phyloP scores from a whole-genome alignment of 805 yeast species.

The Kregervanrija pseudodelftensis region DNA sequence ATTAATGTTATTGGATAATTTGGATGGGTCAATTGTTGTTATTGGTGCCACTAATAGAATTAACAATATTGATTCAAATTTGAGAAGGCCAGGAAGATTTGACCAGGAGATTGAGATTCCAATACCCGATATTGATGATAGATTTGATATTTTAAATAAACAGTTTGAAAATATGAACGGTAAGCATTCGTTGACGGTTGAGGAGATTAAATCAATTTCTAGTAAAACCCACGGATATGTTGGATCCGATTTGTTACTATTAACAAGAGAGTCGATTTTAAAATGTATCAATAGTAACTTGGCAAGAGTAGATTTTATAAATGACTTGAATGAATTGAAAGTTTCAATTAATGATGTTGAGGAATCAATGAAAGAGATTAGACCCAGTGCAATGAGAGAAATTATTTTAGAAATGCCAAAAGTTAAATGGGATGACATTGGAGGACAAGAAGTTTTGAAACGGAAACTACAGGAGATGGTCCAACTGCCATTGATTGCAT shows the following conservation, averaged over 20 bases:
- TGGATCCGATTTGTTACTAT: conserved; percentile 89
- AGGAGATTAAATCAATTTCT: conserved; percentile 58
- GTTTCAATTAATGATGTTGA: conserved; percentile 56
- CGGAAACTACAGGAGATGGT: conserved; percentile 81
- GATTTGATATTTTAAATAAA: conserved; percentile 63
- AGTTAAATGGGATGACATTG: conserved; percentile 89
- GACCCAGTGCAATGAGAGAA: conserved; percentile 97
- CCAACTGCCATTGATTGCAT: conserved; percentile 80
- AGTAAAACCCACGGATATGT: conserved; percentile 91
- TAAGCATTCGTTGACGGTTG: conserved; percentile 41
- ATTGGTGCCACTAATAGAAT: conserved; percentile 95
- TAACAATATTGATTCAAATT: conserved; percentile 81
- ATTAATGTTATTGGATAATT: conserved; percentile 73
- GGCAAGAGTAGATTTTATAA: conserved; percentile 8
- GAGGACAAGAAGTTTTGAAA: conserved; percentile 86
- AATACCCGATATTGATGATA: conserved; percentile 79
- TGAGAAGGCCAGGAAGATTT: conserved; percentile 87
- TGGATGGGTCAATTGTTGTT: conserved; percentile 58
- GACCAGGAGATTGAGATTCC: conserved; percentile 91
- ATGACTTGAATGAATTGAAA: conserved; percentile 29
- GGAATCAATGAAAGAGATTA: conserved; percentile 64
- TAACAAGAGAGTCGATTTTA: conserved; percentile 85
- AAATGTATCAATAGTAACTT: conserved; percentile 64
- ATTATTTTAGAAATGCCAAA: conserved; percentile 91
- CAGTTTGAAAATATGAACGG: conserved; percentile 49